These are phyloP conservation scores for Teratosphaeriaceae sp. DNA, from an alignment of 2,329 filamentous ascomycete genomes.

Conservation along the genomic window DNA sequence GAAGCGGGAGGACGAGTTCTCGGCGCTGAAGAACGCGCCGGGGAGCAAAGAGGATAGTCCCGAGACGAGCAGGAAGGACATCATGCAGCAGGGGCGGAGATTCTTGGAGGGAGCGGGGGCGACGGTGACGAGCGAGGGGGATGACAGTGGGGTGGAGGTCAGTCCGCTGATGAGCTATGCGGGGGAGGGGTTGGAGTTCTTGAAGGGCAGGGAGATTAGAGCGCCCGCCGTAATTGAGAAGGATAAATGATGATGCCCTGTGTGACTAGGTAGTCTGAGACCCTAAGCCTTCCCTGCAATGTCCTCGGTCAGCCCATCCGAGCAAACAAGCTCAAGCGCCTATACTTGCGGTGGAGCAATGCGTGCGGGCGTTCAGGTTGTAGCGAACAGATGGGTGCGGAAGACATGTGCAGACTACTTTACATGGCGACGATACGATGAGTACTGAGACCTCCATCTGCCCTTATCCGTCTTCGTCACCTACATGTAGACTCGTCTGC, in stretches of 20 bases:
- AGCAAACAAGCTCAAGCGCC: too few relatives aligned
- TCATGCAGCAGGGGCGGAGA: constrained; percentile 80
- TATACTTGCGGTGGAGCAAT: too few relatives aligned
- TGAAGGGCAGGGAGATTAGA: constrained; percentile 53
- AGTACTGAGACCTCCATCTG: too few relatives aligned
- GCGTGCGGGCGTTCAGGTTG: too few relatives aligned
- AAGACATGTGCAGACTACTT: too few relatives aligned
- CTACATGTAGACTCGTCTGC: too few relatives aligned
- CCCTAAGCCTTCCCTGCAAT: too few relatives aligned
- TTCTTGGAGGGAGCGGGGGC: constrained; percentile 79
- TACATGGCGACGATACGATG: too few relatives aligned
- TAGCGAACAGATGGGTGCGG: too few relatives aligned
- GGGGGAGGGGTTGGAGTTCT: constrained; percentile 57
- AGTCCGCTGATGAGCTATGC: constrained; percentile 88
- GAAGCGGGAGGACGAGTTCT: constrained; percentile 95
- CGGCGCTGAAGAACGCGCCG: constrained; percentile 83
- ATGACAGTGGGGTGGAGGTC: constrained; percentile 71
- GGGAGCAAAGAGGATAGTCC: constrained; percentile 89
- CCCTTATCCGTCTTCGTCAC: too few relatives aligned
- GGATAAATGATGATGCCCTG: constrained; percentile 34
- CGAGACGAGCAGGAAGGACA: constrained; percentile 85
- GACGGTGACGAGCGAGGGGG: constrained; percentile 58
- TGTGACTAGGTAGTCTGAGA: too few relatives aligned
- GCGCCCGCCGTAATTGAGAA: constrained; percentile 59
- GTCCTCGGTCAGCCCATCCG: too few relatives aligned